Percentiles rank a stretch among this genome's conserved stretches.
phyloP scores from a whole-genome alignment of 805 yeast genomes.

The Cyberlindnera mycetangii region DNA sequence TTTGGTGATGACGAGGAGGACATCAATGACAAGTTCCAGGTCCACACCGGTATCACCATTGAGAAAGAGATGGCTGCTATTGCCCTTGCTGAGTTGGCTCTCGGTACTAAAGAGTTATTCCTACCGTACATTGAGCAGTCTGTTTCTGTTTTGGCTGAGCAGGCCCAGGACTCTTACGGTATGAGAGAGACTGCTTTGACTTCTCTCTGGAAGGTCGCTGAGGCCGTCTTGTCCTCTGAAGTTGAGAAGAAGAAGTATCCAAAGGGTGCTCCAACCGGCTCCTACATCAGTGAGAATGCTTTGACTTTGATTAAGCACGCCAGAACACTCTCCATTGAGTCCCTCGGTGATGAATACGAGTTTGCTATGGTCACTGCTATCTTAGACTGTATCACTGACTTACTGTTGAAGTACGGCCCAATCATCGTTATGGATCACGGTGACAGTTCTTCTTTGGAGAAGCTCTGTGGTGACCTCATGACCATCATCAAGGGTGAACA shows the following conservation, averaged over 20 bases:
- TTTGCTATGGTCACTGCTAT: conserved; percentile 75
- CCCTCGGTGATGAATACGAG: conserved; percentile 79
- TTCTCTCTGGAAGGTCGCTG: conserved; percentile 79
- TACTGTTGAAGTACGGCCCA: conserved; percentile 69
- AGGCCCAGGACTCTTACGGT: conserved; percentile 84
- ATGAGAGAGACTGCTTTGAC: conserved; percentile 83
- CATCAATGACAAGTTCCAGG: conserved; percentile 68
- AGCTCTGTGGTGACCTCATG: conserved; percentile 68
- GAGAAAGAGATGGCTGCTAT: conserved; percentile 96
- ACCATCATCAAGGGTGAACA: conserved; percentile 78
- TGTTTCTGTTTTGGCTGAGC: conserved; percentile 59
- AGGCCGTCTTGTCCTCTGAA: conserved; percentile 59
- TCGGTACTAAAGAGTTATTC: conserved; percentile 81
- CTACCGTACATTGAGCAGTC: conserved; percentile 73
- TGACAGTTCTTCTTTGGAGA: conserved; percentile 57
- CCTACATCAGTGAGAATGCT: conserved; percentile 57
- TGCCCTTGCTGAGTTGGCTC: conserved; percentile 83
- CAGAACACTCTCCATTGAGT: conserved; percentile 59
- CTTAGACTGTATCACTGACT: conserved; percentile 69
- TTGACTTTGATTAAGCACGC: conserved; percentile 61
- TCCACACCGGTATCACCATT: conserved; percentile 91
- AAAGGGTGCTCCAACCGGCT: conserved; percentile 58
- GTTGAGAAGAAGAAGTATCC: conserved; percentile 52
- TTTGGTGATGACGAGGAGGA: conserved; percentile 52
- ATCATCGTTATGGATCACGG: conserved; percentile 59